Evolutionary conservation across 805 yeast genomes (phyloP).

Genomic region (Zygoascus biomembranicola): DNA sequence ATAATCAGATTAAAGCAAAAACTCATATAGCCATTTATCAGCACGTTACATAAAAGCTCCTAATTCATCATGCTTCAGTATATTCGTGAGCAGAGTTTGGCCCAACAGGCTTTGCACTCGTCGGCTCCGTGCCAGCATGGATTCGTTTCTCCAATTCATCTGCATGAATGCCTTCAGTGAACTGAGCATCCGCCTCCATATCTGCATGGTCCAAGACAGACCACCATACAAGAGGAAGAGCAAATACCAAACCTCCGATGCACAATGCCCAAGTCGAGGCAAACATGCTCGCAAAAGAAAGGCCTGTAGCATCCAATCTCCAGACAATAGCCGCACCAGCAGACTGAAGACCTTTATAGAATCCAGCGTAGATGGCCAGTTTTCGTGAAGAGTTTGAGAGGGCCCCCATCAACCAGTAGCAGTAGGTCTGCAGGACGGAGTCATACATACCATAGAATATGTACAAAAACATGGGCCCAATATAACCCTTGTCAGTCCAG

Average conservation of each 20-base stretch:
- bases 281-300: conserved; percentile 36
- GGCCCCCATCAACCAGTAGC: conserved; percentile 53
- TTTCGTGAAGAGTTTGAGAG: conserved; percentile 48
- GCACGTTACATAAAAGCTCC: too few relatives aligned
- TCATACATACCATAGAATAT: conserved; percentile 54
- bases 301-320: conserved; percentile 42
- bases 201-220: conserved; percentile 39
- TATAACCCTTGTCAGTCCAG: conserved; percentile 38
- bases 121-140: too few relatives aligned
- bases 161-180: conserved; percentile 14
- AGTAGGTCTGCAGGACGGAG: conserved; percentile 51
- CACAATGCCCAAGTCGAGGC: conserved; percentile 46
- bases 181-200: conserved; percentile 16
- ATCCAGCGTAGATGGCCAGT: conserved; percentile 50
- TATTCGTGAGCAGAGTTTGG: too few relatives aligned
- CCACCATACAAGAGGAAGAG: conserved; percentile 39
- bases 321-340: conserved; percentile 58
- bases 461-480: conserved; percentile 56
- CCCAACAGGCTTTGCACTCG: too few relatives aligned
- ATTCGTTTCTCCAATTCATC: too few relatives aligned
- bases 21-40: too few relatives aligned
- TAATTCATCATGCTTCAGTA: too few relatives aligned
- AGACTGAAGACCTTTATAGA: conserved; percentile 55
- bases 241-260: conserved; percentile 41
- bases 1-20: too few relatives aligned